Evolutionary conservation across 257 asterid species (phyloP).

Genomic region (Coffea canephora): DNA sequence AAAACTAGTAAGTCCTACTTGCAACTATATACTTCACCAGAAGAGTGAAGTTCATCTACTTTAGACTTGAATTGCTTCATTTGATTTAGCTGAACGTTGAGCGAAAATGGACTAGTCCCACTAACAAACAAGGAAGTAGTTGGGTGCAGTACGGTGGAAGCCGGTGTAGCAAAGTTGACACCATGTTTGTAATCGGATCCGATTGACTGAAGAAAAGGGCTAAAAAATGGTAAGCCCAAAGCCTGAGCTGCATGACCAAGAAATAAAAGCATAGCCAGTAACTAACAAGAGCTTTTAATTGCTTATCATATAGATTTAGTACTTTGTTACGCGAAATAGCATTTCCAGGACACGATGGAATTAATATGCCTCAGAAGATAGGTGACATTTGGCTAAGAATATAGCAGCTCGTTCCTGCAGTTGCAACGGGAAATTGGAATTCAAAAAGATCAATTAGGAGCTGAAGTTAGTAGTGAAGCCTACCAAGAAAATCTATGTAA

Average conservation of each 20-base stretch:
- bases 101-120: conserved; percentile 64
- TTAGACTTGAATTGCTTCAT: conserved; percentile 51
- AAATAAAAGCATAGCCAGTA: background rate
- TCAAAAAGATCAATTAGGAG: background rate
- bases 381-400: no score
- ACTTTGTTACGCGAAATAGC: no score
- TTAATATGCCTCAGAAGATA: no score
- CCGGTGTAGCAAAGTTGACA: conserved; percentile 62
- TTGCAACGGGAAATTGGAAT: no score
- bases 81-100: conserved; percentile 60
- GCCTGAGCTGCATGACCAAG: conserved; percentile 57
- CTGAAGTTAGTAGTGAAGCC: background rate
- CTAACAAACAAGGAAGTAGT: conserved; percentile 51
- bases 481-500: conserved; percentile 76
- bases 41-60: conserved; percentile 29
- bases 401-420: no score
- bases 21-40: conserved; percentile 23
- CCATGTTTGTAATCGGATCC: conserved; percentile 69
- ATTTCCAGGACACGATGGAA: no score
- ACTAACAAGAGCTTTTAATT: background rate
- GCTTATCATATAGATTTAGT: no score
- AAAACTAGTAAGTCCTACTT: background rate
- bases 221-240: conserved; percentile 53
- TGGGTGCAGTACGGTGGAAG: conserved; percentile 60
- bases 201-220: conserved; percentile 62